Percentiles rank a stretch among this genome's conserved stretches.
Conservation (phyloP, 805 yeast species). For the Yueomyces sinensis region DNA sequence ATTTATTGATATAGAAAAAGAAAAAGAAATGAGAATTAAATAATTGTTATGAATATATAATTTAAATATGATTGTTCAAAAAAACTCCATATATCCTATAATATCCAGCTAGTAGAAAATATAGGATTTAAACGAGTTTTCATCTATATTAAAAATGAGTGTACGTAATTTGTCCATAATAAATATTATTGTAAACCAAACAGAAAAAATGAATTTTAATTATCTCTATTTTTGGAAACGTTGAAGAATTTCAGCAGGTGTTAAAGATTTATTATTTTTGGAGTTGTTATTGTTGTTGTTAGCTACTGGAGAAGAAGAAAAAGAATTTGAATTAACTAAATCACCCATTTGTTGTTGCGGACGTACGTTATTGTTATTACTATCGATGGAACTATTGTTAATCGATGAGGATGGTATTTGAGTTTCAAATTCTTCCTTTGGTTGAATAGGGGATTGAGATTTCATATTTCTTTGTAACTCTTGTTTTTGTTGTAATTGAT, state of each 20-base stretch:
- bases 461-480: background rate
- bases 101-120: too few relatives aligned
- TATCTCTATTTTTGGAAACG: constrained; percentile 20
- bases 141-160: too few relatives aligned
- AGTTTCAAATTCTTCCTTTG: background rate
- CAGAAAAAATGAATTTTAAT: too few relatives aligned
- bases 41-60: too few relatives aligned
- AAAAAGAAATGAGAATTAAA: too few relatives aligned
- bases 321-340: background rate
- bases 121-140: too few relatives aligned
- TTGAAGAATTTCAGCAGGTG: constrained; percentile 23
- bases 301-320: constrained; percentile 12
- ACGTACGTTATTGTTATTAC: background rate
- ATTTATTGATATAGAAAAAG: too few relatives aligned
- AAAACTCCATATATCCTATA: too few relatives aligned
- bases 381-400: background rate
- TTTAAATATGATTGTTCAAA: too few relatives aligned
- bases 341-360: background rate
- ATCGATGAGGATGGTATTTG: background rate
- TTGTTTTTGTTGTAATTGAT: constrained; percentile 14
- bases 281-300: constrained; percentile 1
- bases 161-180: too few relatives aligned
- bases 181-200: too few relatives aligned
- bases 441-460: background rate
- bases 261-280: constrained; percentile 14